Evolutionary conservation across 1,284 basidiomycete genomes (phyloP), one percentile per base, ranked within the genome.

Genomic region (Papiliotrema nemorosa): DNA sequence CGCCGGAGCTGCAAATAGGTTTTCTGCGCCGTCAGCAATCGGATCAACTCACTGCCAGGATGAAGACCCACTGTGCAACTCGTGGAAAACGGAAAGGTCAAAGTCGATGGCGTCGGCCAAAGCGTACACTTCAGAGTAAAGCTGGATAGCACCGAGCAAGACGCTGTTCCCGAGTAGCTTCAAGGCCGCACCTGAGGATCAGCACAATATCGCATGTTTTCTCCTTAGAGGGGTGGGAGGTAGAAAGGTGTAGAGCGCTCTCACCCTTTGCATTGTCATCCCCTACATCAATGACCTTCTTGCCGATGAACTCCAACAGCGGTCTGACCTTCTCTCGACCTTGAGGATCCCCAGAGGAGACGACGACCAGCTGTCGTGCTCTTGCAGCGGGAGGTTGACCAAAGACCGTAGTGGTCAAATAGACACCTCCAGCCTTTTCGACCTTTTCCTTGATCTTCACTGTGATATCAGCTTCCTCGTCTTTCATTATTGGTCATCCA

Each of bases 111-210:
- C 55, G 40, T 70, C 66, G 26, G 55, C 62, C 26, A 73, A 53
- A 10, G 70, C 59, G 46, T 67, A 70, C 5, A 60, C 56, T 55
- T 73, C 70, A 18, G 57, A 53, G 33, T 71, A 57, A 9, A 70
- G 54, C 58, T 73, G 61, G 46, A 73, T 65, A 38, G 60, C 58
- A n/a, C 63, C 66, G 20, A 71, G 53, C 31, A 70, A 53, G 22
- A 66, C 49, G 27, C 57, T 60, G 49, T 73, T 73, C 21, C 68
- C 70, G 50, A 69, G 60, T 14, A 69, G 58, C 57, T 71, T 71
- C 47, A 71, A 47, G 13, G 64, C 53, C 6, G 63, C 59, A 22
- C 59, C 70, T 67, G 52, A 7, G 12, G 16, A 31, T 20, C 5
- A 44, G 2, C 31, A 5, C 33, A 25, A 14, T 6, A 27, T 14